A percentile compares a stretch with the other conserved stretches of the same genome.
Conservation (phyloP, 257 asterid species). For the Fraxinus americana region DNA sequence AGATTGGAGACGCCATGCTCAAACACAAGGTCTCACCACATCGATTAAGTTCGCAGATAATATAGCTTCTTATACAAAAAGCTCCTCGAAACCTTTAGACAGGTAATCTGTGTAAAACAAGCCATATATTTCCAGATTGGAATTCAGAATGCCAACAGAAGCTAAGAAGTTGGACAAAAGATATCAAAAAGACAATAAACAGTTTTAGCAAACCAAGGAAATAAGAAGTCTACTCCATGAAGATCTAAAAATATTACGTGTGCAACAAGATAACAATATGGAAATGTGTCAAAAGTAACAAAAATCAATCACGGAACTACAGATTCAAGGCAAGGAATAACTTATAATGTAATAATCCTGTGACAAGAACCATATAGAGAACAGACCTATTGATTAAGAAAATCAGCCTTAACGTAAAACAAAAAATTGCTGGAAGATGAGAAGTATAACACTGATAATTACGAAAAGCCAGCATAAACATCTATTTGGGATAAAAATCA, state of each 20-base stretch:
- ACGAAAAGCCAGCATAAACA: neutral
- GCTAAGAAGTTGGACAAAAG: neutral
- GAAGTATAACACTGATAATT: neutral
- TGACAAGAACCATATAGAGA: neutral
- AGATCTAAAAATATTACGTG: neutral
- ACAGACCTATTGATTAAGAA: neutral
- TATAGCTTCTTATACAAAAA: too few relatives aligned
- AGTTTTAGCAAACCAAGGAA: neutral
- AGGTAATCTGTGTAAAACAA: too few relatives aligned
- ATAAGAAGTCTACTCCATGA: neutral
- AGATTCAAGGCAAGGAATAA: neutral
- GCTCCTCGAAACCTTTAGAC: too few relatives aligned
- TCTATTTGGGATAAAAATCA: neutral
- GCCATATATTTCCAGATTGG: neutral
- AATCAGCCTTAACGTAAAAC: neutral
- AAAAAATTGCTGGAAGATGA: neutral
- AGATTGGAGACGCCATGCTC: too few relatives aligned
- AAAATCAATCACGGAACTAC: slow-evolving; percentile 7
- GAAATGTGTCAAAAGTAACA: neutral
- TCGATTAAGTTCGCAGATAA: neutral
- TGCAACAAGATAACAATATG: neutral
- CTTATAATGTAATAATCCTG: neutral
- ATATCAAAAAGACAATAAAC: neutral
- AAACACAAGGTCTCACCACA: neutral
- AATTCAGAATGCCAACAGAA: neutral